A percentile compares a stretch with the other conserved stretches of the same genome.
Evolutionary conservation across 345 rosid species (phyloP).

Genomic region (Angophora floribunda): DNA sequence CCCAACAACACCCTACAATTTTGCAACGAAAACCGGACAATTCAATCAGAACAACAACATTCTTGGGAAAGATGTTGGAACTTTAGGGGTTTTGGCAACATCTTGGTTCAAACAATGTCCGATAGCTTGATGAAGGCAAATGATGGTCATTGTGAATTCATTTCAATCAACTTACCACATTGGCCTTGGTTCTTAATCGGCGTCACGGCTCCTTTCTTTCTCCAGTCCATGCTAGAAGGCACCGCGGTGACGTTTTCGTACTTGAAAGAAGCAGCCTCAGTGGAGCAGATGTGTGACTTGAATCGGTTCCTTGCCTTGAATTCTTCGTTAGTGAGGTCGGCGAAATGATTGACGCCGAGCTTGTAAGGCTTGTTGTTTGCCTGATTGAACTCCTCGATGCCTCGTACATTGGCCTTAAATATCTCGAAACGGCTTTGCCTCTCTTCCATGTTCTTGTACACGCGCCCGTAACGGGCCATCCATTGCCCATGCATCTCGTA

Average conservation of each 20-base stretch:
- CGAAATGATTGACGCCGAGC: conserved; percentile 33
- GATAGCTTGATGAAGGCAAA: neutral
- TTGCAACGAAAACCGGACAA: neutral
- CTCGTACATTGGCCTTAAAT: conserved; percentile 24
- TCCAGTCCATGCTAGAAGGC: conserved; percentile 36
- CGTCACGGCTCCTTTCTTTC: conserved; percentile 45
- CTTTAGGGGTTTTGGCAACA: too few relatives aligned
- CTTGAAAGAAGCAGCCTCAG: conserved; percentile 13
- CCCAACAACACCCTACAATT: conserved; percentile 35
- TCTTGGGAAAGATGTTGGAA: neutral
- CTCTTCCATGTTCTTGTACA: conserved; percentile 12
- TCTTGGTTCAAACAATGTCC: too few relatives aligned
- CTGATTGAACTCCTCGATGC: conserved; percentile 20
- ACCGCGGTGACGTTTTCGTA: conserved; percentile 14
- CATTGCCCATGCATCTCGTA: conserved; percentile 16
- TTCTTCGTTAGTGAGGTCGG: conserved; percentile 37
- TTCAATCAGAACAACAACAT: neutral
- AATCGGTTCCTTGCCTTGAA: conserved; percentile 26
- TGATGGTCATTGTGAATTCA: neutral
- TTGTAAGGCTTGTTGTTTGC: conserved; percentile 24
- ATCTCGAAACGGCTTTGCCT: conserved; percentile 25
- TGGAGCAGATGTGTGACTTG: conserved; percentile 16
- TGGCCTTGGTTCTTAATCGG: conserved; percentile 45
- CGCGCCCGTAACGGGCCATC: conserved; percentile 15
- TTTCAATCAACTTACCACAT: conserved; percentile 21